These are phyloP conservation scores for Paraphaeosphaeria sporulosa DNA, from an alignment of 2,329 filamentous ascomycete species.

Conservation along the genomic window DNA sequence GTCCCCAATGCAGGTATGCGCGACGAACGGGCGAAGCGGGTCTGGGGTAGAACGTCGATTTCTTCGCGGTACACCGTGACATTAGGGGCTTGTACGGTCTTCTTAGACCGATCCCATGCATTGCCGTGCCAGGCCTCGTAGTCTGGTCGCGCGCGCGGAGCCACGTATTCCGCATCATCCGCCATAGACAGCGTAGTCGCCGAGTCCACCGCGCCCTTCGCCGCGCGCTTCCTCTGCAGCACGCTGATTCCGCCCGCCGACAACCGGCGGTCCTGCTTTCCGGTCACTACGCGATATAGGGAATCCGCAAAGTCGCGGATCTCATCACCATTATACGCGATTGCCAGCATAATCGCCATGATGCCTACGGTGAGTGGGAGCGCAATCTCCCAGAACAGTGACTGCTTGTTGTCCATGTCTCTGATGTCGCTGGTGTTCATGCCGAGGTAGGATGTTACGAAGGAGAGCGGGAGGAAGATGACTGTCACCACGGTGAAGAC, in stretches of 20 bases:
- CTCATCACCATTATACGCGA: slow-evolving; percentile 41
- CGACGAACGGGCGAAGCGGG: neutral
- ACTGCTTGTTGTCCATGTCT: slow-evolving; percentile 49
- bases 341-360: slow-evolving; percentile 32
- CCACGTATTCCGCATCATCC: slow-evolving; percentile 35
- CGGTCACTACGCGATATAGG: slow-evolving; percentile 24
- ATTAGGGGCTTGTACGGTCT: neutral
- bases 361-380: slow-evolving; percentile 38
- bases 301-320: slow-evolving; percentile 25
- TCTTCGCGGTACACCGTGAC: neutral
- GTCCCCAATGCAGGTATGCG: neutral
- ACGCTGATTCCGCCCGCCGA: slow-evolving; percentile 33
- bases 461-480: slow-evolving; percentile 55
- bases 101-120: neutral
- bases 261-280: slow-evolving; percentile 25
- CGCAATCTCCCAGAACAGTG: slow-evolving; percentile 50
- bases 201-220: slow-evolving; percentile 14
- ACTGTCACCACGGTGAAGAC: slow-evolving; percentile 56
- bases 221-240: slow-evolving; percentile 33
- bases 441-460: slow-evolving; percentile 53
- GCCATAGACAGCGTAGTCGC: slow-evolving; percentile 21
- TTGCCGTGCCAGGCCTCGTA: slow-evolving; percentile 1
- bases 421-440: slow-evolving; percentile 53
- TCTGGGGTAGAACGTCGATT: neutral
- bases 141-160: slow-evolving; percentile 18